A percentile compares a stretch with the other conserved stretches of the same genome.
Conservation (phyloP, 371 early-diverging fungal genomes). For the Mortierella sp. region DNA sequence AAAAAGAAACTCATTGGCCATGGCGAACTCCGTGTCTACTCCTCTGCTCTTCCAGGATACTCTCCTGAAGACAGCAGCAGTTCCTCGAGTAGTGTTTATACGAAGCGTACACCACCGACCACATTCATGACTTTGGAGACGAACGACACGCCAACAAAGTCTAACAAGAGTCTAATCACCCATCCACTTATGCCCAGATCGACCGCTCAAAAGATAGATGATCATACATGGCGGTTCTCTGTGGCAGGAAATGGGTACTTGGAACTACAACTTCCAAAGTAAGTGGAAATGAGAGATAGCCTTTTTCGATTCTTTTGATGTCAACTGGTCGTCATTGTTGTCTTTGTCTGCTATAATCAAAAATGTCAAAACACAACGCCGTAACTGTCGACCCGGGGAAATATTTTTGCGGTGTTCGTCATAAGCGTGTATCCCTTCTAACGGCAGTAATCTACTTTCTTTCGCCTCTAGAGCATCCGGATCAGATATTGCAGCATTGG, state of each 20-base stretch:
- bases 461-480: constrained; percentile 14
- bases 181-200: constrained; percentile 53
- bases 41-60: constrained; percentile 1
- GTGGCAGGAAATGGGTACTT: constrained; percentile 42
- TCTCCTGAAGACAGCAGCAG: not conserved
- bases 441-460: not conserved
- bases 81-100: too few relatives aligned
- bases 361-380: too few relatives aligned
- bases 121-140: constrained; percentile 52
- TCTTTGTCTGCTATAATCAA: too few relatives aligned
- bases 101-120: constrained; percentile 2
- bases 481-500: constrained; percentile 20
- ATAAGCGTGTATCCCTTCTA: too few relatives aligned
- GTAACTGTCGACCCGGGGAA: too few relatives aligned
- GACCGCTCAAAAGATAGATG: constrained; percentile 30
- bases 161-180: constrained; percentile 42
- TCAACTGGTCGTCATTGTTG: not conserved
- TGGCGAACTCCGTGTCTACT: constrained; percentile 46
- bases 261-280: constrained; percentile 39
- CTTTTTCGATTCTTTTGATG: not conserved
- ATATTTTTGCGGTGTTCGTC: not conserved
- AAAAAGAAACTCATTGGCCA: constrained; percentile 28
- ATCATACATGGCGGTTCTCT: constrained; percentile 35
- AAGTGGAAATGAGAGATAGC: constrained; percentile 31
- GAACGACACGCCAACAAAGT: constrained; percentile 29